Evolutionary conservation across 2,329 filamentous ascomycete species (phyloP).

Genomic region (Aureobasidium sp.): DNA sequence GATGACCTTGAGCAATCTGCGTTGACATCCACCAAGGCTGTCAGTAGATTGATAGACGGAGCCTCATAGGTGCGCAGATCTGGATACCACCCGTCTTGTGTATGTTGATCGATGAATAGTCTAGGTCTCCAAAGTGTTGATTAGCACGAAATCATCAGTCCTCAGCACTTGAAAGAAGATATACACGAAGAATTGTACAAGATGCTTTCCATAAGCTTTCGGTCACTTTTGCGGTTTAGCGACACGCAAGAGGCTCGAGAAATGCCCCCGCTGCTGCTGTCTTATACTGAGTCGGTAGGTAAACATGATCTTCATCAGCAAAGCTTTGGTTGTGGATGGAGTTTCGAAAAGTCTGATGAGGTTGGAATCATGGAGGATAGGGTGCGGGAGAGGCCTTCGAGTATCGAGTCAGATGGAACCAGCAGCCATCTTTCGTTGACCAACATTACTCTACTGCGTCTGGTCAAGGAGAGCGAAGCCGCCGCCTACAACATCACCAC

Average conservation of each 20-base stretch:
- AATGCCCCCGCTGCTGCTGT: neutral
- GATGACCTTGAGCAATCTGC: no score
- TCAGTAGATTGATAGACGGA: no score
- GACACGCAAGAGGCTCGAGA: neutral
- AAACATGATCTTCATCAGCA: neutral
- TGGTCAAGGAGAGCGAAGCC: neutral
- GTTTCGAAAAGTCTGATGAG: neutral
- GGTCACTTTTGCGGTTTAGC: neutral
- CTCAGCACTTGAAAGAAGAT: no score
- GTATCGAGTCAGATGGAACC: neutral
- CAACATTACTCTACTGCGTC: neutral
- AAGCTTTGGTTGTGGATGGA: neutral
- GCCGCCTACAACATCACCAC: neutral
- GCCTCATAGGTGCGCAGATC: no score
- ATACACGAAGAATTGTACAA: neutral
- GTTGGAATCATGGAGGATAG: neutral
- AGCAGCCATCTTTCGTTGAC: neutral
- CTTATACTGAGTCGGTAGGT: neutral
- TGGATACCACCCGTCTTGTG: no score
- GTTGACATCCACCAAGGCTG: no score
- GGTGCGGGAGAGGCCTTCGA: neutral
- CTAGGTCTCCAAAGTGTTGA: no score
- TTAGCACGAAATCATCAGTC: no score
- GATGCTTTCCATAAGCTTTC: neutral
- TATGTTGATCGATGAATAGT: no score